A percentile compares a stretch with the other conserved stretches of the same genome.
Conservation (phyloP, 129 eudicot genomes). For the Deinandra increscens region DNA sequence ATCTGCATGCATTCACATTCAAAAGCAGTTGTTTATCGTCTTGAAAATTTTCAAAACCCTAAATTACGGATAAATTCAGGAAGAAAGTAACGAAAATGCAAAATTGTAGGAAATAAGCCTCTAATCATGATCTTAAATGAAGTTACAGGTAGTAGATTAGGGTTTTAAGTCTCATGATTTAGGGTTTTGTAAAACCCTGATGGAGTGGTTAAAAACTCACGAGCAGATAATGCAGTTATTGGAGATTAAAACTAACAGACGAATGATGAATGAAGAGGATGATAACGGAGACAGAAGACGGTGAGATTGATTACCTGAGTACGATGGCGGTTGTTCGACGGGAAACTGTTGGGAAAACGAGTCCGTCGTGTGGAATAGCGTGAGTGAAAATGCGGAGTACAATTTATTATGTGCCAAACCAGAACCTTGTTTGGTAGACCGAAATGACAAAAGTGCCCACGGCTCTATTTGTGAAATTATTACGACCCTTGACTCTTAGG, state of each 20-base stretch:
- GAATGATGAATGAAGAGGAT: not conserved
- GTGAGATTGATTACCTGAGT: slow-evolving; percentile 1
- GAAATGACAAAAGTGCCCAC: too few species aligned
- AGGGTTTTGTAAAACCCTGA: slow-evolving; percentile 19
- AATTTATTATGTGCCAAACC: too few species aligned
- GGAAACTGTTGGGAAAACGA: slow-evolving; percentile 7
- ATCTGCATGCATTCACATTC: slow-evolving; percentile 32
- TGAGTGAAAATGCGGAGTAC: slow-evolving; percentile 3
- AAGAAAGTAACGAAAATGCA: slow-evolving; percentile 3
- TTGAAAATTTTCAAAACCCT: slow-evolving; percentile 6
- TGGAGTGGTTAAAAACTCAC: slow-evolving; percentile 12
- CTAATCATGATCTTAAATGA: not conserved
- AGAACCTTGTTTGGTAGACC: too few species aligned
- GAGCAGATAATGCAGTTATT: not conserved
- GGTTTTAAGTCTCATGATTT: slow-evolving; percentile 3
- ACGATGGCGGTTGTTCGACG: not conserved
- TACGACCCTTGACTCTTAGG: too few species aligned
- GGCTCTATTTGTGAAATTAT: too few species aligned
- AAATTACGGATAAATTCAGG: slow-evolving; percentile 14
- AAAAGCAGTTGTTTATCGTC: not conserved
- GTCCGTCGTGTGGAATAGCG: not conserved
- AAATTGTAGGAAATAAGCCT: not conserved
- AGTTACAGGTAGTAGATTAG: not conserved
- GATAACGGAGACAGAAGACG: not conserved
- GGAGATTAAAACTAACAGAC: not conserved